Percentiles rank a stretch among this genome's conserved stretches.
These are phyloP conservation scores for Balakata baccata DNA, from an alignment of 345 rosid species.

Conservation along the genomic window DNA sequence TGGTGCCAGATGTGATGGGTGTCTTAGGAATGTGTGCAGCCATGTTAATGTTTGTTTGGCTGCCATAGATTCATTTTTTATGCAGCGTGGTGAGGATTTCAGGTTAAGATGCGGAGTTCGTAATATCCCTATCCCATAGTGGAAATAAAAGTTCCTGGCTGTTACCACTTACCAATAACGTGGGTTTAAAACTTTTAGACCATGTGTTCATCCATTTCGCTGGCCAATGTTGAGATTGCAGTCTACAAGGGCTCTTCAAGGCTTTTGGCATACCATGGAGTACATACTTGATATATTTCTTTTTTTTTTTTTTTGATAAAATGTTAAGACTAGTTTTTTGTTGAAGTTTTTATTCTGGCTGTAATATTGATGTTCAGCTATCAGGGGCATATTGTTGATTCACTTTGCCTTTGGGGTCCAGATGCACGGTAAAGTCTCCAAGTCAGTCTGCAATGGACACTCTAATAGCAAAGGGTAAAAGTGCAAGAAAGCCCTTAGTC, in stretches of 20 bases:
- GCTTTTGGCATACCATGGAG: background rate
- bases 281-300: background rate
- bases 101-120: background rate
- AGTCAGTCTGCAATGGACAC: conserved; percentile 97
- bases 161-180: too few relatives aligned
- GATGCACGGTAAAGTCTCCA: conserved; percentile 89
- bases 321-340: background rate
- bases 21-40: background rate
- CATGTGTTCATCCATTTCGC: background rate
- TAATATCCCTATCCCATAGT: background rate
- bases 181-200: background rate
- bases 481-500: conserved; percentile 66
- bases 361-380: background rate
- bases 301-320: background rate
- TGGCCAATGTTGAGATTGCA: too few relatives aligned
- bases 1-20: background rate
- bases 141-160: background rate
- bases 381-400: background rate
- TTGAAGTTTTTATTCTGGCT: background rate
- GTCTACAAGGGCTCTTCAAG: background rate
- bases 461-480: conserved; percentile 62
- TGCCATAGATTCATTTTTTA: background rate
- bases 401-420: conserved; percentile 31
- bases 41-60: background rate
- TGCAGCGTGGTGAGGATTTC: background rate